Evolutionary conservation across 805 yeast species (phyloP).

Genomic region (Jamesozyma rosinii): DNA sequence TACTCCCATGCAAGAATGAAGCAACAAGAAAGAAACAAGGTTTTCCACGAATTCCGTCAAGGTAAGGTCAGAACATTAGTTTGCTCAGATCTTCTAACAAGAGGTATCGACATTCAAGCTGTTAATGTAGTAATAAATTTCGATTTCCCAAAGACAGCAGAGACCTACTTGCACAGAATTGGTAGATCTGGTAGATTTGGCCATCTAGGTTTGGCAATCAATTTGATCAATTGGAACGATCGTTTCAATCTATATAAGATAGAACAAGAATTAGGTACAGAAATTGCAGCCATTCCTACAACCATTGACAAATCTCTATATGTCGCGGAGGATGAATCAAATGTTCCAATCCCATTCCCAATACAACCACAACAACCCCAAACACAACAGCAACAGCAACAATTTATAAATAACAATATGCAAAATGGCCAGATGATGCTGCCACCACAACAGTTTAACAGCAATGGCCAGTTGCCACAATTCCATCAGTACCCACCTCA

Average conservation of each 20-base stretch:
- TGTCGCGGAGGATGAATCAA: constrained; percentile 66
- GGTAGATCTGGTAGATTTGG: constrained; percentile 99
- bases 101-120: constrained; percentile 98
- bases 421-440: not conserved
- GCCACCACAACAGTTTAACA: constrained; percentile 1
- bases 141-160: constrained; percentile 97
- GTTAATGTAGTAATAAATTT: constrained; percentile 96
- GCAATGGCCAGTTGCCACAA: constrained; percentile 6
- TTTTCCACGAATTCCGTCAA: constrained; percentile 96
- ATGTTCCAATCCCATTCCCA: constrained; percentile 85
- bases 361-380: constrained; percentile 37
- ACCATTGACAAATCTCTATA: constrained; percentile 80
- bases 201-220: constrained; percentile 94
- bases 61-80: constrained; percentile 96
- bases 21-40: constrained; percentile 92
- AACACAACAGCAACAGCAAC: constrained; percentile 19
- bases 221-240: constrained; percentile 93
- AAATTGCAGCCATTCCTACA: constrained; percentile 94
- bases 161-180: constrained; percentile 93
- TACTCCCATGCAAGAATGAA: constrained; percentile 97
- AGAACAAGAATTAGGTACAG: constrained; percentile 95
- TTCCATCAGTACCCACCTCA: constrained; percentile 1
- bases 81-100: constrained; percentile 89
- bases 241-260: constrained; percentile 87
- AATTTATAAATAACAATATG: not conserved